Evolutionary conservation across 2,329 filamentous ascomycete species (phyloP).

Genomic region (Neofusicoccum sp.): DNA sequence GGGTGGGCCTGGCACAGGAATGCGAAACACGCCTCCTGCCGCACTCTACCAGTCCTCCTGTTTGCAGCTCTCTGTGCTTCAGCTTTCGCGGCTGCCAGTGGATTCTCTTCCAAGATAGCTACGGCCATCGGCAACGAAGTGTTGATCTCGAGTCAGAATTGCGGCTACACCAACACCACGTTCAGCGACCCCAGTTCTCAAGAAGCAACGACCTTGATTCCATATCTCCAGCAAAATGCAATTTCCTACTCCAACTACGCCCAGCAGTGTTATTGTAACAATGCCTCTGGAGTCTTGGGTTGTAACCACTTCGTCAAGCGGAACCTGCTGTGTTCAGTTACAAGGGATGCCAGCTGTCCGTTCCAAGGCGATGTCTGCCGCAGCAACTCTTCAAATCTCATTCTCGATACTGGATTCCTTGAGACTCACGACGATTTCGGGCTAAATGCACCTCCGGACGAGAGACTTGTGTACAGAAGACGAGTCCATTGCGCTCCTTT

Average conservation of each 20-base stretch:
- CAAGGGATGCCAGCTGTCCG: slow-evolving; percentile 19
- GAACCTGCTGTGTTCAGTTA: neutral
- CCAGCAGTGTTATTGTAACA: slow-evolving; percentile 16
- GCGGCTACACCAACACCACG: neutral
- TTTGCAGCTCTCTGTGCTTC: slow-evolving; percentile 23
- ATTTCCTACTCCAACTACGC: neutral
- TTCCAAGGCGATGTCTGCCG: slow-evolving; percentile 20
- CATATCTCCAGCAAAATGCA: neutral
- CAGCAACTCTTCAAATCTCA: slow-evolving; percentile 19
- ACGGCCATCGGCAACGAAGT: slow-evolving; percentile 22
- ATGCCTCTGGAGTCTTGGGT: neutral
- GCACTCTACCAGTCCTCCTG: slow-evolving; percentile 24
- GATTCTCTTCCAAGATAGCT: slow-evolving; percentile 36
- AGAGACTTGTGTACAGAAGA: slow-evolving; percentile 18
- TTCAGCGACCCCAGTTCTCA: neutral
- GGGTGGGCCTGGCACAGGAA: slow-evolving; percentile 21
- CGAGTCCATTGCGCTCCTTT: slow-evolving; percentile 19
- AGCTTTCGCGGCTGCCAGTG: slow-evolving; percentile 28
- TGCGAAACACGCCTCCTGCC: neutral
- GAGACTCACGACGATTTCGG: slow-evolving; percentile 25
- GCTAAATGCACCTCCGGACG: slow-evolving; percentile 22
- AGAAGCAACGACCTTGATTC: neutral
- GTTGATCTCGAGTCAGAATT: slow-evolving; percentile 2
- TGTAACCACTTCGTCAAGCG: slow-evolving; percentile 12
- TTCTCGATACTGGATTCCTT: slow-evolving; percentile 23